These are phyloP conservation scores for Carpinus viminea DNA, from an alignment of 306 rosid genomes.

Conservation along the genomic window DNA sequence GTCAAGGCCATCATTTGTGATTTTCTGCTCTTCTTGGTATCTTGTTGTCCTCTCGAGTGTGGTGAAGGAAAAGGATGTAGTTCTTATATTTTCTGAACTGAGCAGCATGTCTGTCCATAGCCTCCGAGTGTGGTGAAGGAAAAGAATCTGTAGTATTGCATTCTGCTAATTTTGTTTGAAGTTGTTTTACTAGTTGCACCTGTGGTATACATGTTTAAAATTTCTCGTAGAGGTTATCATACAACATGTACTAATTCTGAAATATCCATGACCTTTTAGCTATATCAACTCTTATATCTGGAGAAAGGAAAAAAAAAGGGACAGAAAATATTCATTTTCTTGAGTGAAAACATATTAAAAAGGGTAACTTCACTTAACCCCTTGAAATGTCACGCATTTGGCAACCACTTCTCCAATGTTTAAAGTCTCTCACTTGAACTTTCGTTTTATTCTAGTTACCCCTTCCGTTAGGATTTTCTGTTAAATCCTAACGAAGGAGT, in stretches of 20 bases:
- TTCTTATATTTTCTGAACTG: not conserved
- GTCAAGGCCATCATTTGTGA: not conserved
- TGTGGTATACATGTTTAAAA: not conserved
- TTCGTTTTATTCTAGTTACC: too few species aligned
- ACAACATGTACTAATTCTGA: not conserved
- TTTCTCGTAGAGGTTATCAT: not conserved
- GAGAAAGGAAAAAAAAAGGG: not conserved
- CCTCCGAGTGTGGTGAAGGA: not conserved
- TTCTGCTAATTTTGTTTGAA: not conserved
- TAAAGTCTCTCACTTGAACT: too few species aligned
- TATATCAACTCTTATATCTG: not conserved
- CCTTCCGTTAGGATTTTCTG: too few species aligned
- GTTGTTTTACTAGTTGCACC: conserved; percentile 1
- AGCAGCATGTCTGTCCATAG: not conserved
- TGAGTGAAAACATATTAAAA: not conserved
- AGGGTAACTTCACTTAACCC: too few species aligned
- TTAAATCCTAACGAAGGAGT: too few species aligned
- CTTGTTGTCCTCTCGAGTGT: not conserved
- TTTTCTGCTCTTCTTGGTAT: too few species aligned
- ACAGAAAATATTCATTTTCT: not conserved
- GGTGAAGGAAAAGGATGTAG: not conserved
- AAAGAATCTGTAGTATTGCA: not conserved
- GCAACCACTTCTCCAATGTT: too few species aligned
- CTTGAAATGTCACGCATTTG: too few species aligned
- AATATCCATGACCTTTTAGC: not conserved